Evolutionary conservation across 106 monocot genomes (phyloP), one percentile per base, ranked within the genome.

Genomic region (Phalaenopsis equestris): DNA sequence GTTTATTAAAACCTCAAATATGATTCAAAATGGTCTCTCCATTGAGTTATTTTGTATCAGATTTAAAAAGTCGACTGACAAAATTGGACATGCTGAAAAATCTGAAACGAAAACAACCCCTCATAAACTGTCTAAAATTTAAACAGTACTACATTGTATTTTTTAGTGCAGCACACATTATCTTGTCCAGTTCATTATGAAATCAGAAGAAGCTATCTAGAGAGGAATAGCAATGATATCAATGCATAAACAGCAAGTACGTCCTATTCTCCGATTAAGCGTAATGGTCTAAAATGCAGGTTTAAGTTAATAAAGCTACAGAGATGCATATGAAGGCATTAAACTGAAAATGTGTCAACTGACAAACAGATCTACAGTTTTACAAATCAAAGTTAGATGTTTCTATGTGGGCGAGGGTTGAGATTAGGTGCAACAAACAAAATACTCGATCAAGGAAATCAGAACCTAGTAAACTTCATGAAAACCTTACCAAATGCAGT

Each of bases 401-500:
- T 65, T 24, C n/a, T 65, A 65, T 65, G 64, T 23, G 64, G 64
- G 64, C 21, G 8, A 8, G 64, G 52, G 12, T 3, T 12, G 64
- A 24, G 64, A 65, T 9, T 23, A 65, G n/a, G 64, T 65, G 4
- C n/a, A 24, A 65, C 52, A 52, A 12, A 52, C 12, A 52, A 45
- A 52, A 52, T 12, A 52, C 52, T 52, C 52, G 14, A 52, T 1
- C 52, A 52, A 14, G 11, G n/a, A 30, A 30, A 30, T 30, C 75
- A 75, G 12, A 2, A 49, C 2, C 14, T 4, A 24, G 36, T n/a
- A 42, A 45, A 56, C 5, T 30, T 5, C 75, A 81, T 42, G 36
- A 15, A 21, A 15, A 55, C 1, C 30, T 41, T 91, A 95, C 92
- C 93, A 65, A 80, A 30, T 65, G 49, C 49, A 78, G 75, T 37